These are phyloP conservation scores for Pythium brachiatum DNA, from an alignment of 352 stramenopile genomes.

Conservation along the genomic window DNA sequence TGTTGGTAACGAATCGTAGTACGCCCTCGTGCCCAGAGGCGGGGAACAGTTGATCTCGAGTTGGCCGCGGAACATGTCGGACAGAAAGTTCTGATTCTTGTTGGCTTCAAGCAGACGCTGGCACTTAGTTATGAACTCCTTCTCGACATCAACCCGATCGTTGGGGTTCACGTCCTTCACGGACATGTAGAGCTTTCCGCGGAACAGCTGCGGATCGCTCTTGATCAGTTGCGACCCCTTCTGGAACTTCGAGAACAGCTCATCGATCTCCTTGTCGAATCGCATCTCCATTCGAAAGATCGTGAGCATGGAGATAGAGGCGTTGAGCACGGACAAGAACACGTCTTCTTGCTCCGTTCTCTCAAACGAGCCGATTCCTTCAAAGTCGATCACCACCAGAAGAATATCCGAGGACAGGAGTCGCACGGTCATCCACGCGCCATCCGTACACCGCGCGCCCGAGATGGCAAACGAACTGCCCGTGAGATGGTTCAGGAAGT, in stretches of 20 bases:
- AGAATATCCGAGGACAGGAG: conserved; percentile 50
- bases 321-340: conserved; percentile 74
- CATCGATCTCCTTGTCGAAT: conserved; percentile 72
- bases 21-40: conserved; percentile 56
- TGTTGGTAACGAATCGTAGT: conserved; percentile 56
- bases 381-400: conserved; percentile 76
- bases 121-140: conserved; percentile 52
- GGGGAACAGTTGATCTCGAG: conserved; percentile 67
- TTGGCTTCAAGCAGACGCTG: conserved; percentile 45
- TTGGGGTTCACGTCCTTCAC: conserved; percentile 79
- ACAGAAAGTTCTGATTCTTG: conserved; percentile 58
- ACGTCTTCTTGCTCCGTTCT: conserved; percentile 72
- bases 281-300: conserved; percentile 79
- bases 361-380: conserved; percentile 72
- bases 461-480: conserved; percentile 71
- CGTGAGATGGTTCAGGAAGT: conserved; percentile 75
- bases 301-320: conserved; percentile 69
- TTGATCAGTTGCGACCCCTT: conserved; percentile 67
- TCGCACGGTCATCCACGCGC: conserved; percentile 60
- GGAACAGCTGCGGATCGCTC: conserved; percentile 57
- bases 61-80: conserved; percentile 57
- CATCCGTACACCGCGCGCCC: conserved; percentile 60
- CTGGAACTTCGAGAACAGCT: conserved; percentile 67
- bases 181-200: conserved; percentile 58
- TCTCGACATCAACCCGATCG: conserved; percentile 41